Evolutionary conservation across 148 eudicot genomes (phyloP), one percentile per base, ranked within the genome.

Genomic region (Rhododendron vialii): DNA sequence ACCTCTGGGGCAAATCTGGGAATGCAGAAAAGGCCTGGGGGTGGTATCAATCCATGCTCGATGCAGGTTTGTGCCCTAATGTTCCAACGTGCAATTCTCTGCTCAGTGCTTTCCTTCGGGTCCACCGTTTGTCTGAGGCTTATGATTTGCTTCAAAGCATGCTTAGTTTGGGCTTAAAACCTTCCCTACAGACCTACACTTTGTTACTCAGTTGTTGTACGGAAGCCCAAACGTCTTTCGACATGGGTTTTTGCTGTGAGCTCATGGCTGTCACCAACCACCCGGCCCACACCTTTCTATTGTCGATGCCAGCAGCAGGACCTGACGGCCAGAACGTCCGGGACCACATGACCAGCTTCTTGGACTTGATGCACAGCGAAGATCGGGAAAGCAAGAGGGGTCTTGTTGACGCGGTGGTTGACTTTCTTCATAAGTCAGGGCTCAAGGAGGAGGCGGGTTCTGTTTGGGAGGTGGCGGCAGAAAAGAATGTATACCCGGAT

Each of bases 321-420:
- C 99, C 98, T 4, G 92, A 98, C 76, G 99, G 99, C 47, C 93
- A 94, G 84, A 98, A 98, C 30, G 96, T 98, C 57, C 84, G 95
- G 59, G 98, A 95, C 48, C 99, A 98, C 35, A 90, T 94, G 74
- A 92, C 93, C 67, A 86, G n/a, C 80, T 98, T 98, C 78, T 86
- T 98, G 65, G 94, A 98, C 85, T 61, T 91, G 73, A 92, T 98
- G 96, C 99, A 98, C 76, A 98, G 98, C 77, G 99, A 95, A 87
- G 99, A 98, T 85, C 90, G 99, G 82, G 99, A 98, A 85, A 98
- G 99, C 83, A 98, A 98, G 80, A 89, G 99, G 78, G 99, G 99
- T 2, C 91, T 98, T 7, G 93, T 98, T 1, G 99, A 98, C 81
- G 95, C 98, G 4, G 96, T 95, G 26, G 94, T 98, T 0, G 98